Conservation (phyloP, 1,139 yeast species). For the Meyerozyma sp. region DNA sequence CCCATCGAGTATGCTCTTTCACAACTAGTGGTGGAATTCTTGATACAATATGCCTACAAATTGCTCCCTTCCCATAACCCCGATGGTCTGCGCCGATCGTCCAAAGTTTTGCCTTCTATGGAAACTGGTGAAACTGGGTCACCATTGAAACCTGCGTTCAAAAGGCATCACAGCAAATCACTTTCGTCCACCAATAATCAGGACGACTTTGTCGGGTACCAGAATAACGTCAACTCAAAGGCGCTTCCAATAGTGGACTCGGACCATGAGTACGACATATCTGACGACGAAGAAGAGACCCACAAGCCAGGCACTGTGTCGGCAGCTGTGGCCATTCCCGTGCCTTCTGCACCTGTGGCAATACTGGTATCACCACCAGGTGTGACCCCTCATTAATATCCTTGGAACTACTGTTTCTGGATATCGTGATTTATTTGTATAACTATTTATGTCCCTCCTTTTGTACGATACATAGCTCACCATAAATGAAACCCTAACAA, state of each 20-base stretch:
- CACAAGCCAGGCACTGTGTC: constrained; percentile 11
- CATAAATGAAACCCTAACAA: not conserved
- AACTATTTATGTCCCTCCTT: not conserved
- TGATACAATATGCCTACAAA: constrained; percentile 81
- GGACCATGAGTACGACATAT: constrained; percentile 25
- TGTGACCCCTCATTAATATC: not conserved
- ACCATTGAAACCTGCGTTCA: constrained; percentile 8
- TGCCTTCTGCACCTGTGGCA: not conserved
- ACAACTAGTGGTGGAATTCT: constrained; percentile 80
- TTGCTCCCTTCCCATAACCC: constrained; percentile 44
- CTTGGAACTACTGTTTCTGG: not conserved
- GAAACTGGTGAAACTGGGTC: constrained; percentile 1
- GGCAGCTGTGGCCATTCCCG: constrained; percentile 2
- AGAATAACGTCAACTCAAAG: constrained; percentile 15
- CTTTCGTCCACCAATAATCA: constrained; percentile 48
- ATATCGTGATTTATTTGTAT: not conserved
- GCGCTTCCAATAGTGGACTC: constrained; percentile 21
- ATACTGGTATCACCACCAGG: constrained; percentile 1
- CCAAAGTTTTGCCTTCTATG: constrained; percentile 12
- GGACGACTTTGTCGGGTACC: constrained; percentile 43
- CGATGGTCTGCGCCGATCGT: constrained; percentile 7
- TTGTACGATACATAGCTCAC: not conserved
- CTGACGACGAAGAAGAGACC: constrained; percentile 21
- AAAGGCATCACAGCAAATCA: constrained; percentile 56
- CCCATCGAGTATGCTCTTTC: constrained; percentile 90